These are phyloP conservation scores for Suillus variegatus DNA, from an alignment of 768 basidiomycete species.

Conservation along the genomic window DNA sequence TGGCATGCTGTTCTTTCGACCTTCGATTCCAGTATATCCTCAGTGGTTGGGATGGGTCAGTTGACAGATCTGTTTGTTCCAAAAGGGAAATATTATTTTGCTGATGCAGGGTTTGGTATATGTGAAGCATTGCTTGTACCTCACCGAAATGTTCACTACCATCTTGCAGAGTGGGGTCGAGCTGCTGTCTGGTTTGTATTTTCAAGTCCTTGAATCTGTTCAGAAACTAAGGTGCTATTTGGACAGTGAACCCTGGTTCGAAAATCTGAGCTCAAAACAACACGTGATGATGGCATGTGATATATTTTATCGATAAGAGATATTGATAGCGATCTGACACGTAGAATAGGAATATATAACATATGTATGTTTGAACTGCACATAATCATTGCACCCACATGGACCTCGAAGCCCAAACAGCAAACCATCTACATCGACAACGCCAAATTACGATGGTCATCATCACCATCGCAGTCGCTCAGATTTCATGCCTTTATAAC, in stretches of 20 bases:
- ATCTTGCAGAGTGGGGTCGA: slow-evolving; percentile 22
- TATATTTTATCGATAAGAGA: too few relatives aligned
- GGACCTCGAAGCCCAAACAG: too few relatives aligned
- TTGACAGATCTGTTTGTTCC: slow-evolving; percentile 14
- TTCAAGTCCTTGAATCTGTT: not conserved
- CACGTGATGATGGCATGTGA: too few relatives aligned
- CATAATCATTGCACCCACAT: too few relatives aligned
- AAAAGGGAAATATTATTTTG: slow-evolving; percentile 13
- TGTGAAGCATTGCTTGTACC: slow-evolving; percentile 36
- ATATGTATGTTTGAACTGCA: too few relatives aligned
- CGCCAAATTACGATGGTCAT: not conserved
- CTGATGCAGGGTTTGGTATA: slow-evolving; percentile 18
- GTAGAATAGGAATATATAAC: too few relatives aligned
- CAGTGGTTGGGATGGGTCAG: slow-evolving; percentile 19
- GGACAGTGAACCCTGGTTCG: too few relatives aligned
- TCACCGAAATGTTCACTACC: slow-evolving; percentile 37
- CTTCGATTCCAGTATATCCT: slow-evolving; percentile 17
- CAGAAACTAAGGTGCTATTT: not conserved
- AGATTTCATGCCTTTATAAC: not conserved
- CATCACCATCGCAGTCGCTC: not conserved
- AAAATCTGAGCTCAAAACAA: too few relatives aligned
- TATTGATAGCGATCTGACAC: too few relatives aligned
- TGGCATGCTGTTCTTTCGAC: slow-evolving; percentile 17
- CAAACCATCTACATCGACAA: too few relatives aligned
- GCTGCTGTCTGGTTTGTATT: slow-evolving; percentile 28